Percentiles rank a stretch among this genome's conserved stretches.
Evolutionary conservation across 1,284 basidiomycete species (phyloP).

Genomic region (Tausonia pullulans): DNA sequence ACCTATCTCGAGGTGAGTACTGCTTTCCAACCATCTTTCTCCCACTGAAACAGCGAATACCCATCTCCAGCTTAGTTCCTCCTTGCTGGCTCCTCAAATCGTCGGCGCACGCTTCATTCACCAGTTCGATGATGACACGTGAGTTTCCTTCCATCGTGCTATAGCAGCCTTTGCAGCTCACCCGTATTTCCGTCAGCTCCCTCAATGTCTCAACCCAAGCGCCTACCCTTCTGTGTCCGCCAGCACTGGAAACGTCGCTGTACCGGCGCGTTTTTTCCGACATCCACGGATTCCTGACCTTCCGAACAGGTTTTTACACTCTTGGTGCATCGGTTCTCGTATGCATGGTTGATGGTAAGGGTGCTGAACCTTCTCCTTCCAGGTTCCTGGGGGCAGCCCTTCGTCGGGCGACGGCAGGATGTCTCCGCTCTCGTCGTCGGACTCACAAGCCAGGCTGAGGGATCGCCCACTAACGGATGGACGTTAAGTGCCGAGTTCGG

Average conservation of each 20-base stretch:
- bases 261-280: constrained; percentile 3
- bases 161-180: neutral
- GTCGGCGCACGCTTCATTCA: constrained; percentile 5
- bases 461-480: constrained; percentile 26
- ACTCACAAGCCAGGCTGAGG: constrained; percentile 25
- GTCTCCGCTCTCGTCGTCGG: constrained; percentile 30
- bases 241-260: constrained; percentile 3
- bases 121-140: constrained; percentile 14
- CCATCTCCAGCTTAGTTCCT: constrained; percentile 9
- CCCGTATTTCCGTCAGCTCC: neutral
- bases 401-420: constrained; percentile 22
- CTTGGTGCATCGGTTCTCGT: constrained; percentile 21
- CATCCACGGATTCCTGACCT: constrained; percentile 18
- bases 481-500: constrained; percentile 31
- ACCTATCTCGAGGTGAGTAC: constrained; percentile 31
- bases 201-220: constrained; percentile 8
- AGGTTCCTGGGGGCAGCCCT: constrained; percentile 32
- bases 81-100: constrained; percentile 13
- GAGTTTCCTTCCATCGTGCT: neutral
- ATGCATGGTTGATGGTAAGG: neutral
- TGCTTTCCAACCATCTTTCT: neutral
- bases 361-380: too few relatives aligned
- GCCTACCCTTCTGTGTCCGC: neutral
- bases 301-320: constrained; percentile 36
- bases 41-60: neutral